These are phyloP conservation scores for Coemansia sp. DNA, from an alignment of 192 early-diverging fungal species.

Conservation along the genomic window DNA sequence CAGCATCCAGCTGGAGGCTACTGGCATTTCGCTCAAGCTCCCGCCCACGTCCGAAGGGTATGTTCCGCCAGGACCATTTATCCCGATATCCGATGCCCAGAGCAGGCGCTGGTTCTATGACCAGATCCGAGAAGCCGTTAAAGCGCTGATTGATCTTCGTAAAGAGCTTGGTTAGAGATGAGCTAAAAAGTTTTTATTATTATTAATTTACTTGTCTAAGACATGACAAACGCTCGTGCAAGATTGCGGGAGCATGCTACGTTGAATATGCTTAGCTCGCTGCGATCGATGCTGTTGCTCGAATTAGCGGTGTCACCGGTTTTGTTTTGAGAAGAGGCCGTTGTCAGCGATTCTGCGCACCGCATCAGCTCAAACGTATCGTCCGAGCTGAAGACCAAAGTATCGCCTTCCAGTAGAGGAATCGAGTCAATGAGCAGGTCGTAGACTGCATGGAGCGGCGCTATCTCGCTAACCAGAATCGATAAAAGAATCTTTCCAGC, in stretches of 20 bases:
- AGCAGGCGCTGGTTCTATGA: conserved; percentile 68
- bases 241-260: conserved; percentile 48
- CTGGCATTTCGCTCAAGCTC: conserved; percentile 72
- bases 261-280: conserved; percentile 36
- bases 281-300: conserved; percentile 1
- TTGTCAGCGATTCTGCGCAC: conserved; percentile 59
- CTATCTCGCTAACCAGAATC: conserved; percentile 51
- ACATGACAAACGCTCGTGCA: conserved; percentile 36
- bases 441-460: conserved; percentile 56
- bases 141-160: conserved; percentile 45
- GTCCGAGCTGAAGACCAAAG: conserved; percentile 57
- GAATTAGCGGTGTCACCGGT: not conserved
- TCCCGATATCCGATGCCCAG: conserved; percentile 66
- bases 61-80: conserved; percentile 60
- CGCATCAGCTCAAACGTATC: conserved; percentile 68
- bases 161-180: conserved; percentile 33
- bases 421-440: conserved; percentile 61
- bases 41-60: conserved; percentile 57
- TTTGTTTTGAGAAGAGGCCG: not conserved
- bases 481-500: conserved; percentile 55
- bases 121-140: conserved; percentile 70
- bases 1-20: conserved; percentile 68
- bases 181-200: not conserved
- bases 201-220: not conserved
- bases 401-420: conserved; percentile 62